phyloP scores from a whole-genome alignment of 176 grass and related monocot species.

The Ensete glaucum region DNA sequence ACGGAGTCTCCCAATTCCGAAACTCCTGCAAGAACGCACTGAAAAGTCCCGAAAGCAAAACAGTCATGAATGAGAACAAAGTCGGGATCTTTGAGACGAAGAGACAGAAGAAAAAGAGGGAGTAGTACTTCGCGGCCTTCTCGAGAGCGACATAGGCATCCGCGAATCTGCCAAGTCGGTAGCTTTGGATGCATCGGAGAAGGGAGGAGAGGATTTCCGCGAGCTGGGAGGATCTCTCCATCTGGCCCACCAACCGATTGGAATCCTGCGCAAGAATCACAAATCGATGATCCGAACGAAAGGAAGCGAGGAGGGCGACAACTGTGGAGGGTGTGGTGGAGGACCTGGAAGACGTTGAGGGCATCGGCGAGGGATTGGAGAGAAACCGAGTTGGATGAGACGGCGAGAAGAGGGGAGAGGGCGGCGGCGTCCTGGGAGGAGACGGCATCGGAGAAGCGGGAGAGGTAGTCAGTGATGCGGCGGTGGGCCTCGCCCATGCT shows the following conservation, averaged over 20 bases:
- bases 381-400: constrained; percentile 43
- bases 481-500: constrained; percentile 90
- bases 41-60: constrained; percentile 23
- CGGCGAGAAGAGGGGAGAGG: constrained; percentile 39
- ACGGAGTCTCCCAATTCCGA: constrained; percentile 84
- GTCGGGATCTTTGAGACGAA: not conserved
- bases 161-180: constrained; percentile 49
- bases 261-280: constrained; percentile 29
- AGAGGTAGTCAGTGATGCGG: constrained; percentile 54
- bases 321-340: not conserved
- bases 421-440: constrained; percentile 26
- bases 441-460: constrained; percentile 48
- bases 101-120: constrained; percentile 1
- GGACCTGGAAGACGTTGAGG: constrained; percentile 41
- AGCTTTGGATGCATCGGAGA: constrained; percentile 63
- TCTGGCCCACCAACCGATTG: constrained; percentile 35
- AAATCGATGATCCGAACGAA: not conserved
- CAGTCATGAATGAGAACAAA: not conserved
- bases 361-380: constrained; percentile 55
- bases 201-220: constrained; percentile 53
- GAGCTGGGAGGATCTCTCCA: constrained; percentile 44
- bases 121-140: constrained; percentile 60
- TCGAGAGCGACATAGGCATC: constrained; percentile 79
- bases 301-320: not conserved
- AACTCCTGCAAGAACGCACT: constrained; percentile 96